phyloP scores from a whole-genome alignment of 2,329 filamentous ascomycete genomes.

The Fusarium caatingaense region DNA sequence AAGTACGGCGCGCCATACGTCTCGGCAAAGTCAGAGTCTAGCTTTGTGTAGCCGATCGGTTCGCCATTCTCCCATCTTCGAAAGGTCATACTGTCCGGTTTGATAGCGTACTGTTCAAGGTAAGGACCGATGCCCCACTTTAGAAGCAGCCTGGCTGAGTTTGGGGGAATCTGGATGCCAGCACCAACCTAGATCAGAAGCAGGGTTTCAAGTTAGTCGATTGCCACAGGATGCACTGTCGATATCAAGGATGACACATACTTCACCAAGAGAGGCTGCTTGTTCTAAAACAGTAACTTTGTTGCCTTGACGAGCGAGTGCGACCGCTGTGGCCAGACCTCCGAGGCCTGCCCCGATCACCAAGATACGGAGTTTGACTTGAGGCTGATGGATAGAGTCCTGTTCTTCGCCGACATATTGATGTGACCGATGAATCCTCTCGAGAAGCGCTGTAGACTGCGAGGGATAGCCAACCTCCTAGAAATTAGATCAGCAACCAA shows the following conservation, averaged over 20 bases:
- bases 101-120: not conserved
- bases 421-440: not conserved
- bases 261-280: not conserved
- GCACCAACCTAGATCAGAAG: constrained; percentile 1
- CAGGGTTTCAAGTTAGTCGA: not conserved
- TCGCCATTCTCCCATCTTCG: constrained; percentile 4
- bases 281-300: not conserved
- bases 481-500: fast-evolving
- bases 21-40: not conserved
- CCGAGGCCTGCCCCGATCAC: constrained; percentile 5
- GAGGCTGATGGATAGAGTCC: not conserved
- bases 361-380: not conserved
- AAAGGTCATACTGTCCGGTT: constrained; percentile 12
- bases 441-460: not conserved
- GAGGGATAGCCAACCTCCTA: not conserved
- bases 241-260: not conserved
- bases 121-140: constrained; percentile 6
- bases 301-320: not conserved
- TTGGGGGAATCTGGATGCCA: constrained; percentile 9
- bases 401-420: not conserved
- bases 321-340: not conserved
- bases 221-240: fast-evolving
- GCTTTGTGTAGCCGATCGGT: not conserved
- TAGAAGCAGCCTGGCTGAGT: not conserved
- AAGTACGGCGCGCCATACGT: constrained; percentile 1